Conservation (phyloP, 306 rosid species). For the Alnus glutinosa region DNA sequence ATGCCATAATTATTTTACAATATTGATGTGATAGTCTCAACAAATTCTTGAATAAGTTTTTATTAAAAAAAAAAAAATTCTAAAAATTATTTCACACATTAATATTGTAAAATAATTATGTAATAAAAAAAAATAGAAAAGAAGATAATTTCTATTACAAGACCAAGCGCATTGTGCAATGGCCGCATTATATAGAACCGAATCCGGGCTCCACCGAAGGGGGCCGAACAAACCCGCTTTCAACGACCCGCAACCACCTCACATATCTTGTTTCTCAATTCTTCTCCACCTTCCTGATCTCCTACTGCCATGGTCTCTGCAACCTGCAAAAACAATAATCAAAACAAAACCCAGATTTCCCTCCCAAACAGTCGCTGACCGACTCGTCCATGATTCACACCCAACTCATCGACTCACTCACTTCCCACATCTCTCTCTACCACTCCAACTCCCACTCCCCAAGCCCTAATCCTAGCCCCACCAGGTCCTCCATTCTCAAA, state of each 20-base stretch:
- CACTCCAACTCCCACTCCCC: slow-evolving; percentile 44
- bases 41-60: too few relatives aligned
- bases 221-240: not conserved
- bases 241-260: not conserved
- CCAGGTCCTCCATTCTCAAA: slow-evolving; percentile 60
- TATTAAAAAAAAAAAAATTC: too few relatives aligned
- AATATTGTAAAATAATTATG: too few relatives aligned
- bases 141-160: too few relatives aligned
- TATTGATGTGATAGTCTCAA: too few relatives aligned
- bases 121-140: too few relatives aligned
- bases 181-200: too few relatives aligned
- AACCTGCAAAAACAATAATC: not conserved
- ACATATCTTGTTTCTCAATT: not conserved
- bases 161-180: too few relatives aligned
- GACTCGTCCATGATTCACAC: slow-evolving; percentile 56
- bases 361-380: not conserved
- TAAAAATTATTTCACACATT: too few relatives aligned
- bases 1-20: too few relatives aligned
- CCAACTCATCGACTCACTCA: slow-evolving; percentile 77
- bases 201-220: not conserved
- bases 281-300: not conserved
- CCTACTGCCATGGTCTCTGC: not conserved
- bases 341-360: not conserved
- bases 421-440: slow-evolving; percentile 85
- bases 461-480: slow-evolving; percentile 40